Conservation (phyloP, 2,329 filamentous ascomycete species). For the Sclerotinia borealis region DNA sequence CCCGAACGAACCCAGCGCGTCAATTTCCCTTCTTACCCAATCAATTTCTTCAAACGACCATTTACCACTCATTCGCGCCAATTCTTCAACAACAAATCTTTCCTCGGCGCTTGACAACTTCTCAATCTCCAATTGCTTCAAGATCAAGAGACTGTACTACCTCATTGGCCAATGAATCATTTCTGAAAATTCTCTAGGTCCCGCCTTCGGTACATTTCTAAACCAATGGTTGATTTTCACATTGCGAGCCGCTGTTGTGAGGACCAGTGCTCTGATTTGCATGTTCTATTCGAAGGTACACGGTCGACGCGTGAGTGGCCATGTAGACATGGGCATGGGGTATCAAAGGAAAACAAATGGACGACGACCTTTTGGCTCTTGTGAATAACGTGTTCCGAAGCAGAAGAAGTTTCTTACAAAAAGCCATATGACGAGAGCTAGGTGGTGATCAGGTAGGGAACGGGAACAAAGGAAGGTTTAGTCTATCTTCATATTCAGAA, state of each 20-base stretch:
- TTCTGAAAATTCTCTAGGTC: neutral
- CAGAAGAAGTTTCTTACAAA: neutral
- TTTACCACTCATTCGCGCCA: conserved; percentile 1
- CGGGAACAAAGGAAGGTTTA: conserved; percentile 18
- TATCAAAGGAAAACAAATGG: neutral
- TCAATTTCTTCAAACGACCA: conserved; percentile 1
- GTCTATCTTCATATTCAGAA: conserved; percentile 1
- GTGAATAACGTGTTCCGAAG: neutral
- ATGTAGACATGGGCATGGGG: neutral
- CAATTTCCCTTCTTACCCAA: conserved; percentile 8
- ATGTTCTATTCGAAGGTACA: conserved; percentile 30
- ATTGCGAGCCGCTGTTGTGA: conserved; percentile 14
- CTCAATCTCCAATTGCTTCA: conserved; percentile 18
- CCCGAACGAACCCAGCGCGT: conserved; percentile 4
- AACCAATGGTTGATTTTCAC: conserved; percentile 4
- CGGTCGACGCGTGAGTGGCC: conserved; percentile 20
- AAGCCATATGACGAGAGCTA: conserved; percentile 19
- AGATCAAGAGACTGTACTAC: conserved; percentile 23
- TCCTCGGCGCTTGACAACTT: conserved; percentile 24
- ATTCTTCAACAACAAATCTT: conserved; percentile 4
- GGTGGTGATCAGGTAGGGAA: conserved; percentile 15
- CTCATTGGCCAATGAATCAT: neutral
- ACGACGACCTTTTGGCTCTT: neutral
- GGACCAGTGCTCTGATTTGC: conserved; percentile 18
- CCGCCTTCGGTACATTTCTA: neutral